A percentile compares a stretch with the other conserved stretches of the same genome.
phyloP scores from a whole-genome alignment of 305 asterid genomes.

The Striga hermonthica region DNA sequence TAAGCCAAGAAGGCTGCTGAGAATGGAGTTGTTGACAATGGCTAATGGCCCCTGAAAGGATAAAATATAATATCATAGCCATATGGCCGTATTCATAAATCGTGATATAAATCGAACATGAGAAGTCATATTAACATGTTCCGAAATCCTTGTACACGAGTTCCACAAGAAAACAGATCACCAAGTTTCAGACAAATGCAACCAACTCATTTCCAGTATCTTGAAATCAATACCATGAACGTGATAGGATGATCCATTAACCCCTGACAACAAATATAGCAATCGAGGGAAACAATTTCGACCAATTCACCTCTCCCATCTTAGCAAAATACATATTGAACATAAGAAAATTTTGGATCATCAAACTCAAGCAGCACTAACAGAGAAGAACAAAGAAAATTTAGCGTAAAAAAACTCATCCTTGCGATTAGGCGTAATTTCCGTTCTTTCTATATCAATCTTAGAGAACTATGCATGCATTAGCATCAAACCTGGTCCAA shows the following conservation, averaged over 20 bases:
- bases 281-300: conserved; percentile 8
- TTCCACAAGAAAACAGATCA: neutral
- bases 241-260: neutral
- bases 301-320: conserved; percentile 20
- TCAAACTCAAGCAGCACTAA: conserved; percentile 5
- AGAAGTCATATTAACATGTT: neutral
- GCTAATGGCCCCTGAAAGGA: conserved; percentile 77
- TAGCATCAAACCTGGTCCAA: too few species aligned
- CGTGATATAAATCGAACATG: neutral
- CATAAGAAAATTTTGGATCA: conserved; percentile 6
- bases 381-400: neutral
- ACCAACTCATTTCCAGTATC: too few species aligned
- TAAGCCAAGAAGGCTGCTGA: conserved; percentile 64
- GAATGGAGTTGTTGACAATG: conserved; percentile 56
- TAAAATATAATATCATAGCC: too few species aligned
- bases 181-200: neutral
- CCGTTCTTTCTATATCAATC: neutral
- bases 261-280: neutral
- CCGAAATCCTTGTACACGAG: neutral
- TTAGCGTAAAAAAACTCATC: neutral
- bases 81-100: neutral
- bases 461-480: too few species aligned
- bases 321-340: neutral
- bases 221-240: neutral
- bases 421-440: too few species aligned